A percentile compares a stretch with the other conserved stretches of the same genome.
These are phyloP conservation scores for Parathielavia hyrcaniae DNA, from an alignment of 495 filamentous ascomycete genomes.

Conservation along the genomic window DNA sequence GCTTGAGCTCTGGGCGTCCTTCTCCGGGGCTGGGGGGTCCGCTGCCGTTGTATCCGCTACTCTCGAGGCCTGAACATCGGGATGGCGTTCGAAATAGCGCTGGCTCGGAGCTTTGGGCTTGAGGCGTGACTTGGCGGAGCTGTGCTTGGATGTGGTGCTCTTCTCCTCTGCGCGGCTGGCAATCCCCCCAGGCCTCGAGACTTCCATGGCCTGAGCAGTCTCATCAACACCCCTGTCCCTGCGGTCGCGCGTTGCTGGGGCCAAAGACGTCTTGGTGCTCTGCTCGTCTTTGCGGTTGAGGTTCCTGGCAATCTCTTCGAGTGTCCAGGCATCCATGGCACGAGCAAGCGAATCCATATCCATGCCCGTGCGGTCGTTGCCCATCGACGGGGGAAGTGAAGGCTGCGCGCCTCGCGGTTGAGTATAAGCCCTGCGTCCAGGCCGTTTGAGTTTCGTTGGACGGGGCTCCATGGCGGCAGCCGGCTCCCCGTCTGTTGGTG, in stretches of 20 bases:
- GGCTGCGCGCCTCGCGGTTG: conserved; percentile 18
- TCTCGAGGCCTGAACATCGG: conserved; percentile 28
- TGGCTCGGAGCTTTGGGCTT: conserved; percentile 43
- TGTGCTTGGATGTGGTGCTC: conserved; percentile 21
- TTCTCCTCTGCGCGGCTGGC: conserved; percentile 34
- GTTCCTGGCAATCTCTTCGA: conserved; percentile 45
- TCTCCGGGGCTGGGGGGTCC: conserved; percentile 16
- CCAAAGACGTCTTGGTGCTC: conserved; percentile 30
- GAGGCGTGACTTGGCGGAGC: conserved; percentile 29
- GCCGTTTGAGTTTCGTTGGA: conserved; percentile 22
- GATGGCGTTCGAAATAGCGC: conserved; percentile 47
- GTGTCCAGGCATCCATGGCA: conserved; percentile 46
- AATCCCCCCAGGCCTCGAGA: conserved; percentile 44
- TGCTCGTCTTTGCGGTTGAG: conserved; percentile 35
- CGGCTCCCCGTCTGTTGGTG: neutral
- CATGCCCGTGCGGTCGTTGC: conserved; percentile 28
- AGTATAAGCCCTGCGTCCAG: conserved; percentile 17
- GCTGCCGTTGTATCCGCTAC: neutral
- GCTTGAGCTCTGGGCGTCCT: conserved; percentile 29
- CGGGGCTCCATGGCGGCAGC: conserved; percentile 5
- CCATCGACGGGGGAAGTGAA: conserved; percentile 37
- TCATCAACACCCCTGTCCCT: conserved; percentile 37
- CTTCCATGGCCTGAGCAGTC: conserved; percentile 45
- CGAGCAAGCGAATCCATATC: conserved; percentile 42
- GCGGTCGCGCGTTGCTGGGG: conserved; percentile 37